Percentiles rank a stretch among this genome's conserved stretches.
phyloP scores from a whole-genome alignment of 1,284 basidiomycete genomes.

The Puccinia coronata region DNA sequence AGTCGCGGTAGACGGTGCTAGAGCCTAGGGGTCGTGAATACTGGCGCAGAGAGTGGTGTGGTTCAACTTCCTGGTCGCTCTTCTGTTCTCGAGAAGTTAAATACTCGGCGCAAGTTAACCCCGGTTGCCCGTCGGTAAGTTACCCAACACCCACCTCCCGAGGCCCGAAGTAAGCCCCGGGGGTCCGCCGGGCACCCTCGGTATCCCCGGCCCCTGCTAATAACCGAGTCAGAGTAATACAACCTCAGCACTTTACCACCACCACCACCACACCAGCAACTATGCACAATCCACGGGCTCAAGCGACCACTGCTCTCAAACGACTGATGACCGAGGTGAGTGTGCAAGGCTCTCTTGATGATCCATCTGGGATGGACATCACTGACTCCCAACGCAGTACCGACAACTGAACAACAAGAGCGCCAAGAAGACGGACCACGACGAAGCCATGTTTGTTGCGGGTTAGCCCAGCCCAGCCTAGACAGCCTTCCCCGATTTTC shows the following conservation, averaged over 20 bases:
- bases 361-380: neutral
- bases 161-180: no score
- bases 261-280: neutral
- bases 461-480: neutral
- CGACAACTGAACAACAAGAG: slow-evolving; percentile 48
- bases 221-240: no score
- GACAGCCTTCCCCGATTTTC: no score
- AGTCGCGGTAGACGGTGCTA: neutral
- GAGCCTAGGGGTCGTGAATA: neutral
- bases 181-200: neutral
- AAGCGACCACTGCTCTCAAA: slow-evolving; percentile 48
- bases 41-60: neutral
- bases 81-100: neutral
- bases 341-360: neutral
- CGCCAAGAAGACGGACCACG: slow-evolving; percentile 23
- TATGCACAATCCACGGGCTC: slow-evolving; percentile 49
- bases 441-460: slow-evolving; percentile 50
- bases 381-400: slow-evolving; percentile 18
- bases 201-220: neutral
- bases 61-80: neutral
- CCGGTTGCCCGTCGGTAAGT: neutral
- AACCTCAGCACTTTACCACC: neutral
- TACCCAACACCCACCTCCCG: no score
- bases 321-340: slow-evolving; percentile 44
- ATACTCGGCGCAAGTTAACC: no score